Conservation (phyloP, 1,139 yeast species). For the Sugiyamaella castrensis region DNA sequence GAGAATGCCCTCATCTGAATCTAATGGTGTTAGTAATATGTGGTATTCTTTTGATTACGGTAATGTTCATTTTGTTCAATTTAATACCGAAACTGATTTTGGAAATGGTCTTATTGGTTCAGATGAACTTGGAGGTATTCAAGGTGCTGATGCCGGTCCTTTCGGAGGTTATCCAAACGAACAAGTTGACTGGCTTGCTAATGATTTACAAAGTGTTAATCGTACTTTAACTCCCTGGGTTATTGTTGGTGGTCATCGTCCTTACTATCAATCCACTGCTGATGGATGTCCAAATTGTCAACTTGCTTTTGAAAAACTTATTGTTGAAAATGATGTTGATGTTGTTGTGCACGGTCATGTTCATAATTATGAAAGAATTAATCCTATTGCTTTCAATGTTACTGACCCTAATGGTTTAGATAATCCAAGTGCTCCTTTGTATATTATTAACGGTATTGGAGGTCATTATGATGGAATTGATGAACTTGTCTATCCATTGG, state of each 20-base stretch:
- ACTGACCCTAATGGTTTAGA: constrained; percentile 30
- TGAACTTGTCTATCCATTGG: constrained; percentile 11
- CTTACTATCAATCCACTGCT: constrained; percentile 34
- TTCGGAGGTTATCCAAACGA: constrained; percentile 24
- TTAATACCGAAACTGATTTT: constrained; percentile 35
- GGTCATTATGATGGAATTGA: constrained; percentile 35
- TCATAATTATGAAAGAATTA: constrained; percentile 31
- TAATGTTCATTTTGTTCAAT: constrained; percentile 33
- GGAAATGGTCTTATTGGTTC: constrained; percentile 27
- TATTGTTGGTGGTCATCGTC: constrained; percentile 39
- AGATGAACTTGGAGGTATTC: constrained; percentile 29
- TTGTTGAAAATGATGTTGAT: constrained; percentile 33
- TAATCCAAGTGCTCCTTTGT: constrained; percentile 32
- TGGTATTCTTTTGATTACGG: constrained; percentile 38
- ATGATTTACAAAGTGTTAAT: constrained; percentile 42
- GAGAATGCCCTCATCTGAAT: constrained; percentile 29
- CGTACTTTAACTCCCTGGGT: constrained; percentile 36
- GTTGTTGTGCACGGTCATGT: constrained; percentile 33
- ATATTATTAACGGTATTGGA: constrained; percentile 32
- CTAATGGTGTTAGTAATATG: constrained; percentile 28
- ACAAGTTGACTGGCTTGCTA: constrained; percentile 40
- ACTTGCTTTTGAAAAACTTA: constrained; percentile 23
- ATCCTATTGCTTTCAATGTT: constrained; percentile 25
- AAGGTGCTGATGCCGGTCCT: constrained; percentile 29
- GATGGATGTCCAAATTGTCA: constrained; percentile 29